A percentile compares a stretch with the other conserved stretches of the same genome.
Evolutionary conservation across 2,329 filamentous ascomycete genomes (phyloP).

Genomic region (Fusarium sp.): DNA sequence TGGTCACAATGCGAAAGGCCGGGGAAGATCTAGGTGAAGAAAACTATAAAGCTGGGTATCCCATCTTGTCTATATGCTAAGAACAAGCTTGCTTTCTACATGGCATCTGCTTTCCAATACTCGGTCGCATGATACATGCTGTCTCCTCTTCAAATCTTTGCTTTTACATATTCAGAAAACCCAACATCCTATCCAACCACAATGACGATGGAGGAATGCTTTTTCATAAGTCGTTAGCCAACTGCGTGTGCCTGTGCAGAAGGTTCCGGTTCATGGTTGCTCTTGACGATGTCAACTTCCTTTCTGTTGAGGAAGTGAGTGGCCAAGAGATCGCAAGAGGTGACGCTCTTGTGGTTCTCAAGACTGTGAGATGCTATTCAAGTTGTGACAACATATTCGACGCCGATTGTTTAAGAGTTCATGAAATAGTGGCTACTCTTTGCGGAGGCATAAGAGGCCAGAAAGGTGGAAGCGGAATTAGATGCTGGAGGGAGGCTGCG

Average conservation of each 20-base stretch:
- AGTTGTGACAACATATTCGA: slow-evolving; percentile 24
- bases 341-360: slow-evolving; percentile 6
- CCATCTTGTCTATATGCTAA: slow-evolving; percentile 43
- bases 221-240: slow-evolving; percentile 36
- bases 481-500: slow-evolving; percentile 2
- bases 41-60: slow-evolving; percentile 45
- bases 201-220: slow-evolving; percentile 35
- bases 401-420: slow-evolving; percentile 16
- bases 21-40: slow-evolving; percentile 7
- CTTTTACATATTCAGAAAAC: slow-evolving; percentile 37
- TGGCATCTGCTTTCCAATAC: slow-evolving; percentile 30
- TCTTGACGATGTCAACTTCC: slow-evolving; percentile 27
- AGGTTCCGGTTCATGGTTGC: slow-evolving; percentile 29
- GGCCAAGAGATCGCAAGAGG: slow-evolving; percentile 5
- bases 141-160: slow-evolving; percentile 29
- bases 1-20: slow-evolving; percentile 14
- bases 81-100: slow-evolving; percentile 42
- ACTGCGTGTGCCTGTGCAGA: slow-evolving; percentile 27
- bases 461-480: slow-evolving; percentile 21
- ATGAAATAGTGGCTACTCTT: slow-evolving; percentile 27
- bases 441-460: slow-evolving; percentile 22
- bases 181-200: slow-evolving; percentile 29
- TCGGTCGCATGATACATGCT: slow-evolving; percentile 20
- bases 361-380: slow-evolving; percentile 24
- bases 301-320: slow-evolving; percentile 7